Base-by-base conservation (phyloP, 768 basidiomycete species). In the Clavaria fumosa region DNA sequence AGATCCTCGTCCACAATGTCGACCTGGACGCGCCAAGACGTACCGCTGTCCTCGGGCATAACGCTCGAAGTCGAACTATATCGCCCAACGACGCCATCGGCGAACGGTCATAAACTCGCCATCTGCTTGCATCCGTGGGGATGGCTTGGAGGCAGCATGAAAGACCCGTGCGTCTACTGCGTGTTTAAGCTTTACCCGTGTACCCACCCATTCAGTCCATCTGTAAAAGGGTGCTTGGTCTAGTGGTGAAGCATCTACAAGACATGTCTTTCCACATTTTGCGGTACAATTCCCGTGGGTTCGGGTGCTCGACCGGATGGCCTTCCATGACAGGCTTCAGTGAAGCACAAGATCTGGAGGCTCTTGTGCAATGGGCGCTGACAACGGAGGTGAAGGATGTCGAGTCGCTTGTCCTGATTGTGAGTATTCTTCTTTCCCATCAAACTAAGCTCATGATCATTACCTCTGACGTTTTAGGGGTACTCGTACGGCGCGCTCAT, bases 41-140 rank as follows among this genome's bases (percentile, higher is more conserved):
- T 40, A 7, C 7, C 26, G 10, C 43, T 62, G 20, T 51, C 53
- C 23, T 63, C 67, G 17, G 66, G 64, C 4, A 54, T 67, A 14
- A 48, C 59, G 14, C 53, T 74, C n/a, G 59, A 72, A 49, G 54
- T 61, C 23, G 56, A 59, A 12, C 39, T 59, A 1, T 51, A 54
- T 28, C 45, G 42, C 12, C 62, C 66, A 15, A 41, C 33, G 12
- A 14, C 34, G 7, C 31, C 17, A 7, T 45, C 43, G 21, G 21
- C 31, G 18, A 41, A 45, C 24, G 39, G 26, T 5, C 62, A 55
- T 20, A 75, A 69, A 43, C 52, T 78, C 4, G 82, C 75, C 0
- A 56, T 88, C n/a, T 75, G 75, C 46, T 58, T 81, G 7, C 84
- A 88, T 46, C 85, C 85, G 4, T 88, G 83, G 83, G 75, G 78